Base-by-base conservation (phyloP, 2,329 filamentous ascomycete genomes). In the Colletotrichum sp. region DNA sequence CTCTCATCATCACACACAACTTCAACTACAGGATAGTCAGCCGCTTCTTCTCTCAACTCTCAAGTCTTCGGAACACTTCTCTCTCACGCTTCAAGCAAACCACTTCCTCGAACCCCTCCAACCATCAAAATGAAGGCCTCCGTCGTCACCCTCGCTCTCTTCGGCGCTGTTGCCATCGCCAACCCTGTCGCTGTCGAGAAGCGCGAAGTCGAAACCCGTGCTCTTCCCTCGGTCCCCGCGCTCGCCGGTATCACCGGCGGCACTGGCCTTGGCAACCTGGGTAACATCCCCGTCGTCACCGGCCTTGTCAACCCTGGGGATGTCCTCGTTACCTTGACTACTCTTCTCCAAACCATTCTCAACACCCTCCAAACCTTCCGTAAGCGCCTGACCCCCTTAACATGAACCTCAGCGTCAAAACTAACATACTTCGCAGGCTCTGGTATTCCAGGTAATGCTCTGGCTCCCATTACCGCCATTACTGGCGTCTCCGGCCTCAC, bases 61-160 rank as follows among this genome's bases (percentile, higher is more conserved):
- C 62, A 67, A 65, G 29, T 63, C 68, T 74, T 67, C 47, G 34
- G 62, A 63, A 21, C 47, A 43, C 33, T 43, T 13, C 43, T 36
- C 27, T 34, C 7, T 33, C 31, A 31, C 29, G 29, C 57, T 61
- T 61, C 31, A 61, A 61, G 12, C 57, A n/a, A 61, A 61, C 12
- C 31, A 61, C 57, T 16, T 61, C 9, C 24, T 36, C 31, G 24
- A 61, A 36, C 29, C 29, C 31, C n/a, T 51, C n/a, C 31, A 21
- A 63, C 34, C 59, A 51, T 75, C 69, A 76, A 61, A 27, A 76
- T 76, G 75, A 76, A 76, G 73, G 36, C 63, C 43, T 62, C 63
- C 29, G 63, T 55, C n/a, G n/a, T 69, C 33, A 34, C 75, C 33
- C 24, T 76, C n/a, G 63, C 55, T 16, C 29, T 77, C 57, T 38